Evolutionary conservation across 495 filamentous ascomycete species (phyloP).

Genomic region (Thozetella sp.): DNA sequence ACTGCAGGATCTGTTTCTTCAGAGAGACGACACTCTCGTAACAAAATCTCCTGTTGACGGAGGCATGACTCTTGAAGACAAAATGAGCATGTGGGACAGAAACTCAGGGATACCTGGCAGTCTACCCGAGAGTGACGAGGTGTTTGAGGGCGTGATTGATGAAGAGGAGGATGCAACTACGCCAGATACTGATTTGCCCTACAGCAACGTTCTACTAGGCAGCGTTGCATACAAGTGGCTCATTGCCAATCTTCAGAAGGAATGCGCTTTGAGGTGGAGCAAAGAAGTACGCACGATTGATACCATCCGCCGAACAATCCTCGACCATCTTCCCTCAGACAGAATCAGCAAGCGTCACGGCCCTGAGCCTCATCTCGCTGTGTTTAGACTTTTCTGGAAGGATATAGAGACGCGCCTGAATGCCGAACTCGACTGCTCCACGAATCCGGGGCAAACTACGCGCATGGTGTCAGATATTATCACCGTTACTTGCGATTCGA

Average conservation of each 20-base stretch:
- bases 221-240: not conserved
- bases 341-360: not conserved
- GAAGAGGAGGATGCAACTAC: not conserved
- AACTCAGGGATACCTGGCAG: not conserved
- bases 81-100: not conserved
- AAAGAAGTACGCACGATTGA: not conserved
- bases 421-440: not conserved
- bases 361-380: not conserved
- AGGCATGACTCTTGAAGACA: not conserved
- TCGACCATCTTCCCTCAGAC: not conserved
- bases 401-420: not conserved
- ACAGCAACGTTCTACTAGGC: not conserved
- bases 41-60: not conserved
- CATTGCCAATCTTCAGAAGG: not conserved
- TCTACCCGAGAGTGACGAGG: not conserved
- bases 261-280: not conserved
- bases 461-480: not conserved
- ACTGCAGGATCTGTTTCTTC: not conserved
- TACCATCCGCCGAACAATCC: not conserved
- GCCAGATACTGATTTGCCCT: not conserved
- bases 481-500: not conserved
- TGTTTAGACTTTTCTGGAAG: not conserved
- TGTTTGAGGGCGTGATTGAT: not conserved
- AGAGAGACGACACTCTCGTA: not conserved
- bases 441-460: not conserved